Conservation (phyloP, 306 rosid genomes). For the Parietaria judaica region DNA sequence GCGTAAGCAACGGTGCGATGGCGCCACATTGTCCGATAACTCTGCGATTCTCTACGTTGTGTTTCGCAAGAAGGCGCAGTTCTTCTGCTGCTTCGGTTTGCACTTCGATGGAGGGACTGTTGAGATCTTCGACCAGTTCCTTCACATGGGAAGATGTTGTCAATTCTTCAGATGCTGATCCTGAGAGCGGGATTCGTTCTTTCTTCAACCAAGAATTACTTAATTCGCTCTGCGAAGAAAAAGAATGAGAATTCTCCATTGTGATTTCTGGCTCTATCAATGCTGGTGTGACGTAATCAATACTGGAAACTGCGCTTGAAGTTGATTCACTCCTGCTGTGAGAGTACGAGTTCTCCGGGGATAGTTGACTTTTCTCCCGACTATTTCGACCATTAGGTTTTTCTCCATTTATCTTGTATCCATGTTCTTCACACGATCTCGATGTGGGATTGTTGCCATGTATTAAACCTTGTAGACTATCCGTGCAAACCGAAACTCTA, state of each 20-base stretch:
- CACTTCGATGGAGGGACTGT: constrained; percentile 43
- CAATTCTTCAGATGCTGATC: constrained; percentile 34
- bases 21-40: constrained; percentile 65
- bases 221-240: constrained; percentile 32
- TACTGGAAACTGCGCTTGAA: constrained; percentile 65
- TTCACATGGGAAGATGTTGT: constrained; percentile 46
- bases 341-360: constrained; percentile 50
- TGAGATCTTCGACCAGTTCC: constrained; percentile 67
- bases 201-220: constrained; percentile 22
- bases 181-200: constrained; percentile 29
- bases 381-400: constrained; percentile 32
- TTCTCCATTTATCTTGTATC: constrained; percentile 39
- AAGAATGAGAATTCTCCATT: constrained; percentile 29
- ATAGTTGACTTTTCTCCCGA: constrained; percentile 38
- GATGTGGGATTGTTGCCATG: constrained; percentile 43
- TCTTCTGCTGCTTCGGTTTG: constrained; percentile 79
- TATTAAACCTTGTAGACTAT: constrained; percentile 33
- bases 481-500: constrained; percentile 28
- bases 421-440: constrained; percentile 46
- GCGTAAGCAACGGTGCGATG: constrained; percentile 48
- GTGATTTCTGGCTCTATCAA: constrained; percentile 52
- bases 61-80: constrained; percentile 71
- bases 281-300: constrained; percentile 46
- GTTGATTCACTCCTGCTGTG: constrained; percentile 73
- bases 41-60: constrained; percentile 69